phyloP scores from a whole-genome alignment of 2,329 filamentous ascomycete species.

The Coniochaeta hoffmannii region DNA sequence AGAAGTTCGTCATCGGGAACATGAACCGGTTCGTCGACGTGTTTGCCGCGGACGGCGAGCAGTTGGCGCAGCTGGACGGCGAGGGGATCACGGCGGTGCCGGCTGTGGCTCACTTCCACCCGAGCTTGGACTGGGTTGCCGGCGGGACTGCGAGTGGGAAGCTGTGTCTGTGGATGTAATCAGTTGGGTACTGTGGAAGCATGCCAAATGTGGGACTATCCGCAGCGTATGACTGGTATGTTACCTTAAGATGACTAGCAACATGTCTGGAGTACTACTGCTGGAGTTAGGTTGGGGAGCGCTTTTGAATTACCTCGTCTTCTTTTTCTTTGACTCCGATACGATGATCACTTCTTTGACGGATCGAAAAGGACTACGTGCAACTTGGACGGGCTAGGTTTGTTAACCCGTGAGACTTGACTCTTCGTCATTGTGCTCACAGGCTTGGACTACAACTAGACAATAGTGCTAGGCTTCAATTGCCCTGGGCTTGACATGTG shows the following conservation, averaged over 20 bases:
- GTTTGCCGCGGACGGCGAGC: constrained; percentile 73
- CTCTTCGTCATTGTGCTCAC: too few relatives aligned
- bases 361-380: too few relatives aligned
- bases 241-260: not conserved
- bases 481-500: not conserved
- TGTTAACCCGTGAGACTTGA: too few relatives aligned
- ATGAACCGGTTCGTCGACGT: constrained; percentile 98
- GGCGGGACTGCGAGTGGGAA: constrained; percentile 90
- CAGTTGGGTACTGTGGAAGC: not conserved
- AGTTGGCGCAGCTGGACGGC: constrained; percentile 80
- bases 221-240: not conserved
- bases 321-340: not conserved
- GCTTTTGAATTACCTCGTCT: not conserved
- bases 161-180: constrained; percentile 79
- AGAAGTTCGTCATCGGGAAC: constrained; percentile 88
- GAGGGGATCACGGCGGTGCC: constrained; percentile 93
- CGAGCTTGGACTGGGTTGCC: constrained; percentile 81
- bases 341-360: too few relatives aligned
- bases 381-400: too few relatives aligned
- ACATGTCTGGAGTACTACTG: not conserved
- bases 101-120: constrained; percentile 86
- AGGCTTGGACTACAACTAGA: too few relatives aligned
- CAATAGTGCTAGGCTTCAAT: not conserved
- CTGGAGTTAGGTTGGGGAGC: not conserved
- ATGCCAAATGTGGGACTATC: not conserved